phyloP scores from a whole-genome alignment of 805 yeast genomes.

The Sugiyamaella floridensis region DNA sequence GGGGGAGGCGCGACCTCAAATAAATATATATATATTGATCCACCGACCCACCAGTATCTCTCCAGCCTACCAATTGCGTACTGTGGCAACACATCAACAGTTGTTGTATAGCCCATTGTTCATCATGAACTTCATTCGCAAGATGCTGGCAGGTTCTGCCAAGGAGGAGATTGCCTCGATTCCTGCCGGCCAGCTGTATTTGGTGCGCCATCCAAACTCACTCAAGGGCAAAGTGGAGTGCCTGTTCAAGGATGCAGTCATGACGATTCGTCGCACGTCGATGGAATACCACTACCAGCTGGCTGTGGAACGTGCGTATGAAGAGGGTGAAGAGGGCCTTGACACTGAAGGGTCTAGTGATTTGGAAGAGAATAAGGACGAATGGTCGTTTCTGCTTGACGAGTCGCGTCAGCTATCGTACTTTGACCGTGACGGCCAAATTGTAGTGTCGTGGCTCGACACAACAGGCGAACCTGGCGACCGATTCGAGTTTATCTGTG shows the following conservation, averaged over 20 bases:
- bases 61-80: background rate
- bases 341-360: conserved; percentile 44
- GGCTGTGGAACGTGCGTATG: conserved; percentile 58
- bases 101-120: too few species aligned
- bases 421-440: conserved; percentile 46
- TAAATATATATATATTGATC: too few species aligned
- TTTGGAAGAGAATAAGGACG: conserved; percentile 45
- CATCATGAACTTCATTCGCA: conserved; percentile 26
- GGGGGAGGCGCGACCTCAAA: background rate
- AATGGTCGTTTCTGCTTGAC: conserved; percentile 63
- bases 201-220: conserved; percentile 66
- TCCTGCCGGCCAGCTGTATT: conserved; percentile 72
- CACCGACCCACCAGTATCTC: too few species aligned
- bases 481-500: conserved; percentile 70
- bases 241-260: conserved; percentile 66
- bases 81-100: background rate
- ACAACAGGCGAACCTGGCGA: conserved; percentile 83
- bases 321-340: conserved; percentile 55
- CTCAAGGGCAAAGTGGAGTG: conserved; percentile 81
- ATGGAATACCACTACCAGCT: conserved; percentile 63
- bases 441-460: conserved; percentile 73
- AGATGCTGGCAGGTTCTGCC: conserved; percentile 17
- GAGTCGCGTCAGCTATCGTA: conserved; percentile 52
- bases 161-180: conserved; percentile 55
- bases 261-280: conserved; percentile 62